These are phyloP conservation scores for Boletus rubroflammeus DNA, from an alignment of 768 basidiomycete species.

Conservation along the genomic window DNA sequence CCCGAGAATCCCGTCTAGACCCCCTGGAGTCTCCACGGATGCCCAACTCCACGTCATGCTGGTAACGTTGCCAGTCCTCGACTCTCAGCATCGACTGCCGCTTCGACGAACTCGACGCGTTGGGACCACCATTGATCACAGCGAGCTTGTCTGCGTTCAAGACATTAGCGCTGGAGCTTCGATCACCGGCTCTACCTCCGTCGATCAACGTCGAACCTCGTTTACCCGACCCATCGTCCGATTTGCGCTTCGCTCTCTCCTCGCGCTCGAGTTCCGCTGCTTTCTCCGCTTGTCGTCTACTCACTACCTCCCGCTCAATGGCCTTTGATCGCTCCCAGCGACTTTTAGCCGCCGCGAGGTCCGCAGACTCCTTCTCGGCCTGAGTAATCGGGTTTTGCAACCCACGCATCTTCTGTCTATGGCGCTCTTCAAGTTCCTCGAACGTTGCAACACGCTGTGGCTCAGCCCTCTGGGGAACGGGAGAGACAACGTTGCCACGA, in stretches of 20 bases:
- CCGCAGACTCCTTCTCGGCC: constrained; percentile 72
- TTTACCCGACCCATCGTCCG: constrained; percentile 40
- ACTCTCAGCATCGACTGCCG: constrained; percentile 76
- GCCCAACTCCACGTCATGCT: constrained; percentile 44
- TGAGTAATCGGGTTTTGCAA: constrained; percentile 83
- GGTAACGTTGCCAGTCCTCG: constrained; percentile 80
- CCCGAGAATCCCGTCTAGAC: constrained; percentile 25
- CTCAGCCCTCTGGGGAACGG: constrained; percentile 47
- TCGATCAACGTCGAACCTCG: constrained; percentile 32
- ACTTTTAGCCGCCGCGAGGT: constrained; percentile 67
- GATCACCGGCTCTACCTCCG: constrained; percentile 31
- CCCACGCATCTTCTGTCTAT: constrained; percentile 77
- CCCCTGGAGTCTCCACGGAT: constrained; percentile 24
- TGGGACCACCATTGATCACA: constrained; percentile 30
- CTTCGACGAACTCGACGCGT: constrained; percentile 44
- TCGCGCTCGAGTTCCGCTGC: constrained; percentile 45
- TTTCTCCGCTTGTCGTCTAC: constrained; percentile 69
- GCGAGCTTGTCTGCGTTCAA: constrained; percentile 63
- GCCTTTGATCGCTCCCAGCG: constrained; percentile 81
- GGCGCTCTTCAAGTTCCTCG: constrained; percentile 83
- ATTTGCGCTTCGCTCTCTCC: constrained; percentile 46
- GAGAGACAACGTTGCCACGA: constrained; percentile 39
- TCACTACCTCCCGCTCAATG: constrained; percentile 71
- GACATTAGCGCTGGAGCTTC: constrained; percentile 32
- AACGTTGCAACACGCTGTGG: constrained; percentile 65